A percentile compares a stretch with the other conserved stretches of the same genome.
phyloP scores from a whole-genome alignment of 768 basidiomycete genomes.

The Boletus coccyginus region DNA sequence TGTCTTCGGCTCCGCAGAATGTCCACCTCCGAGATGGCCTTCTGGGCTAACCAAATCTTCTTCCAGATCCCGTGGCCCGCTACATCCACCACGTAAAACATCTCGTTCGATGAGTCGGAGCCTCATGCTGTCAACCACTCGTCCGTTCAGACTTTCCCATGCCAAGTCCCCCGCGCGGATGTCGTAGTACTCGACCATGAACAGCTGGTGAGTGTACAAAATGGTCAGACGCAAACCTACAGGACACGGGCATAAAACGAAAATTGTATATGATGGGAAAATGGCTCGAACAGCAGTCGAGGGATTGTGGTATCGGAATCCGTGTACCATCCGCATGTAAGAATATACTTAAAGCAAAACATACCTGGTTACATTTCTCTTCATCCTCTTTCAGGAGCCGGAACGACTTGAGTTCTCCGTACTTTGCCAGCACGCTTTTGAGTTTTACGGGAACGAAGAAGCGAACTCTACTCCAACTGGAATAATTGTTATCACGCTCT shows the following conservation, averaged over 20 bases:
- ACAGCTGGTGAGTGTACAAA: conserved; percentile 34
- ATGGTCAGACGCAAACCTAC: conserved; percentile 14
- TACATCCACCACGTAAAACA: conserved; percentile 18
- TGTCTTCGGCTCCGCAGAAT: conserved; percentile 37
- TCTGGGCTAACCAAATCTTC: conserved; percentile 26
- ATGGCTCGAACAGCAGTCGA: conserved; percentile 6
- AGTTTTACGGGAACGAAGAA: conserved; percentile 29
- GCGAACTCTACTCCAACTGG: conserved; percentile 23
- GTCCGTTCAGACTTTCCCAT: conserved; percentile 46
- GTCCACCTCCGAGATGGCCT: conserved; percentile 31
- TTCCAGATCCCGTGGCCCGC: conserved; percentile 23
- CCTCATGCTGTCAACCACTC: conserved; percentile 49
- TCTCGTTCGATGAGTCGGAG: conserved; percentile 43
- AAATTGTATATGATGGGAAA: conserved; percentile 1
- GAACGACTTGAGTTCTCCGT: conserved; percentile 32
- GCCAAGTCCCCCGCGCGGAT: conserved; percentile 55
- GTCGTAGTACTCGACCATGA: conserved; percentile 68
- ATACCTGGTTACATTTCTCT: conserved; percentile 27
- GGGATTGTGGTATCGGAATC: conserved; percentile 1
- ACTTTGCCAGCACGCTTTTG: conserved; percentile 29
- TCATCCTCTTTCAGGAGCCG: conserved; percentile 23
- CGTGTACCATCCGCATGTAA: not conserved
- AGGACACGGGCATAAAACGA: not conserved
- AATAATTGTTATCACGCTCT: conserved; percentile 20
- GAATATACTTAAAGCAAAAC: conserved; percentile 9